Conservation (phyloP, 306 rosid genomes). For the Parietaria judaica region DNA sequence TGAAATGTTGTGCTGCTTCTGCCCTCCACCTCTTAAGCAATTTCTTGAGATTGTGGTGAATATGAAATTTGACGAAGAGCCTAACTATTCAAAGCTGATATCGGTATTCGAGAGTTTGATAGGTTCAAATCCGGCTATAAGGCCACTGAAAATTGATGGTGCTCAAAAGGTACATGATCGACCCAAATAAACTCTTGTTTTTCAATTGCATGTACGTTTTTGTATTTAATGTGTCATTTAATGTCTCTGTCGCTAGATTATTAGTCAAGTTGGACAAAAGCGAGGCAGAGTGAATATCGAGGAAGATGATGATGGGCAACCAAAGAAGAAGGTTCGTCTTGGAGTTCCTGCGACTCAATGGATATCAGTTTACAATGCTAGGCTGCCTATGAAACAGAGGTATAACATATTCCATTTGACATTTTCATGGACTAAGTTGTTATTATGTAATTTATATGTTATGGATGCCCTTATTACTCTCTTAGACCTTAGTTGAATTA, state of each 20-base stretch:
- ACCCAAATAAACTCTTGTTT: background rate
- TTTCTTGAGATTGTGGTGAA: slow-evolving; percentile 88
- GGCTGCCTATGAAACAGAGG: slow-evolving; percentile 96
- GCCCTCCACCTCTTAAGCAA: slow-evolving; percentile 75
- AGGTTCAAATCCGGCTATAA: slow-evolving; percentile 77
- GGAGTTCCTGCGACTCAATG: slow-evolving; percentile 96
- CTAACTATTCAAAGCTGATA: slow-evolving; percentile 74
- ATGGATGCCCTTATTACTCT: background rate
- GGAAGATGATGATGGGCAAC: slow-evolving; percentile 83
- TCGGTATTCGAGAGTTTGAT: slow-evolving; percentile 75
- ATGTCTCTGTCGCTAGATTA: slow-evolving; percentile 21
- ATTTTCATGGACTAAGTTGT: background rate
- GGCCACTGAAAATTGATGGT: slow-evolving; percentile 85
- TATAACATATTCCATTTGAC: slow-evolving; percentile 13
- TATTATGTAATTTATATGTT: too few species aligned
- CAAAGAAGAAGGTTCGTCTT: slow-evolving; percentile 79
- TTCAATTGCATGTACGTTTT: background rate
- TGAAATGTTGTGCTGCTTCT: slow-evolving; percentile 86
- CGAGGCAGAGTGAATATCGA: slow-evolving; percentile 72
- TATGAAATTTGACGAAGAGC: slow-evolving; percentile 97
- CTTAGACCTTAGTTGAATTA: background rate
- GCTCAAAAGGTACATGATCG: slow-evolving; percentile 65
- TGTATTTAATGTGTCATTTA: slow-evolving; percentile 2
- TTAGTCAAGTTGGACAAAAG: slow-evolving; percentile 89
- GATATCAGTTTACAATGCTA: slow-evolving; percentile 89